Evolutionary conservation across 768 basidiomycete genomes (phyloP), one percentile per base, ranked within the genome.

Genomic region (Psilocybe sp.): DNA sequence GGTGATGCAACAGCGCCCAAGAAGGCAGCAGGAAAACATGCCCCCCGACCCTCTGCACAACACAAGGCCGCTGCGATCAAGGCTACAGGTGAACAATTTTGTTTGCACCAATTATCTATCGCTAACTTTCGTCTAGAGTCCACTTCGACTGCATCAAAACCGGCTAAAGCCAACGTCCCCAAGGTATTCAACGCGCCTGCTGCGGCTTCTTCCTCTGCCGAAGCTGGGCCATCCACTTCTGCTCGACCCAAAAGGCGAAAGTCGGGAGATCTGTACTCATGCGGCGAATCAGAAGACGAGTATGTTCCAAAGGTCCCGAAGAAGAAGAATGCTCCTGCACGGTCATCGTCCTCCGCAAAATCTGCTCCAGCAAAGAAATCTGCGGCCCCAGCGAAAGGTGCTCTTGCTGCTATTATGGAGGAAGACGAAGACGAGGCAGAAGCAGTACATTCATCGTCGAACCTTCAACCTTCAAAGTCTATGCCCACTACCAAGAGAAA

Each of bases 381-480:
- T 12, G 15, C 45, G 13, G 20, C 40, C 7, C 23, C 56, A 3
- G 8, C 34, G 34, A 33, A 50, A 15, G 31, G 46, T 18, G 7
- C 48, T 23, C 50, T 56, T 8, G 34, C 59, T 11, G 56, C 45
- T 37, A 60, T 59, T 33, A 51, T 56, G 18, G 55, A 60, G 47
- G 56, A 61, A 38, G 49, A 60, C 6, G 60, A 59, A 16, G 60
- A 59, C 18, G 58, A 54, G 34, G 54, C 59, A 13, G 51, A 43
- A 15, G 32, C 13, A 5, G 18, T 39, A 3, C 47, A 28, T 7
- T 28, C 23, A 4, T 28, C 23, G 3, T 28, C 23, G 23, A 28
- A 28, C 23, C 7, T 28, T 28, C 23, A 28, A 7, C 23, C 23
- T 7, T 28, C 23, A 4, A 3, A 7, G 4, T 28, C 23, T 28